A percentile compares a stretch with the other conserved stretches of the same genome.
These are phyloP conservation scores for Hippophae tibetana DNA, from an alignment of 306 rosid species.

Conservation along the genomic window DNA sequence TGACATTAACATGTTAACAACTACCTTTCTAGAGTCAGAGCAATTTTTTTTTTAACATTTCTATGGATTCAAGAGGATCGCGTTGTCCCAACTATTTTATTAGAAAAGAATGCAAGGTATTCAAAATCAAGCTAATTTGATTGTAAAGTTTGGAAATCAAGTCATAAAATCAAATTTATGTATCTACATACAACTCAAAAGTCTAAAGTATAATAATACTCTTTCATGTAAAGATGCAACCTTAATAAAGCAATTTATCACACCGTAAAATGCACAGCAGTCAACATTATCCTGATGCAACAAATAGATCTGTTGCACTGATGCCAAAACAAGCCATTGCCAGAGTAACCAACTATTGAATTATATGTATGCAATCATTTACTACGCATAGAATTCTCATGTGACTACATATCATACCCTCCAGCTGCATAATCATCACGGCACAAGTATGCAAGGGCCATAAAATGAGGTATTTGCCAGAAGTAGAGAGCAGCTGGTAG, in stretches of 20 bases:
- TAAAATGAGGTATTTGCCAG: conserved; percentile 98
- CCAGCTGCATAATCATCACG: conserved; percentile 89
- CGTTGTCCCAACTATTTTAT: not conserved
- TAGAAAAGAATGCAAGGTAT: not conserved
- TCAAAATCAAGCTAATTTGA: not conserved
- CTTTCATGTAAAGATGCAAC: not conserved
- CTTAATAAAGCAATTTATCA: not conserved
- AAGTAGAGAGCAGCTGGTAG: conserved; percentile 96
- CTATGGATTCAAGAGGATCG: not conserved
- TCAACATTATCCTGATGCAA: not conserved
- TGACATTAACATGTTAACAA: not conserved
- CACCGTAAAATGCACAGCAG: not conserved
- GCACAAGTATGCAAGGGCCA: conserved; percentile 96
- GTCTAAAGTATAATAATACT: not conserved
- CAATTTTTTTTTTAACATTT: not conserved
- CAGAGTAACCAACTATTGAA: not conserved
- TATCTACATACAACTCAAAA: not conserved
- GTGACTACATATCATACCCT: conserved; percentile 52
- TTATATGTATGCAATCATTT: not conserved
- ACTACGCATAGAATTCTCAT: not conserved
- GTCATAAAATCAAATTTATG: not conserved
- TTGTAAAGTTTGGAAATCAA: not conserved
- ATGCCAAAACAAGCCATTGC: not conserved
- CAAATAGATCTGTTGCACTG: not conserved
- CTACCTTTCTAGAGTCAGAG: no score